Percentiles rank a stretch among this genome's conserved stretches.
Conservation (phyloP, 805 yeast genomes). For the Vanderwaltozyma verrucispora region DNA sequence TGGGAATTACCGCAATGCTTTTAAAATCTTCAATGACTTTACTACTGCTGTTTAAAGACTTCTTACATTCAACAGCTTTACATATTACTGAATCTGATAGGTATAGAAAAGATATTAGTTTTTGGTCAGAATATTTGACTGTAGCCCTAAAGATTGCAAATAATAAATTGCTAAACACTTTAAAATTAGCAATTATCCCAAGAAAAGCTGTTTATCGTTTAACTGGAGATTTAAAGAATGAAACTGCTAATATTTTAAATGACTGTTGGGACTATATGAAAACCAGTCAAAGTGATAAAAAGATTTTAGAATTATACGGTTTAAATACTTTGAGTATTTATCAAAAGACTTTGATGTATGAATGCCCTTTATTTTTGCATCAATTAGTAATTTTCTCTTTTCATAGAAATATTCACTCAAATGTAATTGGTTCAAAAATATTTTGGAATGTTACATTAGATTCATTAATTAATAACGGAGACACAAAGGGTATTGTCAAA, state of each 20-base stretch:
- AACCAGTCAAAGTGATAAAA: conserved; percentile 47
- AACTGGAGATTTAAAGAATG: conserved; percentile 45
- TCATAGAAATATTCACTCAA: conserved; percentile 54
- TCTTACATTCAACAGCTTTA: conserved; percentile 31
- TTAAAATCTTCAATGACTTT: conserved; percentile 46
- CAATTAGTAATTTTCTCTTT: conserved; percentile 58
- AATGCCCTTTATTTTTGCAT: conserved; percentile 49
- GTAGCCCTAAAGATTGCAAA: conserved; percentile 48
- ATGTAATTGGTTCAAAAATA: conserved; percentile 50
- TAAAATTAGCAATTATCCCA: conserved; percentile 63
- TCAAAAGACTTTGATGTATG: conserved; percentile 53
- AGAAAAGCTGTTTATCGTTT: conserved; percentile 57
- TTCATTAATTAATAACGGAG: conserved; percentile 10
- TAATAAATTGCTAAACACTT: conserved; percentile 58
- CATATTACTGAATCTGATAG: conserved; percentile 45
- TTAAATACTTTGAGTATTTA: conserved; percentile 55
- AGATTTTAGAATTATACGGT: conserved; percentile 43
- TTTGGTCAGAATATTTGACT: conserved; percentile 63
- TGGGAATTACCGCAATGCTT: conserved; percentile 51
- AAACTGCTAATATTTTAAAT: background rate
- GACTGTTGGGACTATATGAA: conserved; percentile 67
- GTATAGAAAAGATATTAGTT: too few relatives aligned
- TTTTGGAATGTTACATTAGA: conserved; percentile 51
- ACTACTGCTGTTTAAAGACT: conserved; percentile 42
- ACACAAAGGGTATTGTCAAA: conserved; percentile 8